A percentile compares a stretch with the other conserved stretches of the same genome.
Conservation (phyloP, 2,329 filamentous ascomycete species). For the Aspergillus clavatus region DNA sequence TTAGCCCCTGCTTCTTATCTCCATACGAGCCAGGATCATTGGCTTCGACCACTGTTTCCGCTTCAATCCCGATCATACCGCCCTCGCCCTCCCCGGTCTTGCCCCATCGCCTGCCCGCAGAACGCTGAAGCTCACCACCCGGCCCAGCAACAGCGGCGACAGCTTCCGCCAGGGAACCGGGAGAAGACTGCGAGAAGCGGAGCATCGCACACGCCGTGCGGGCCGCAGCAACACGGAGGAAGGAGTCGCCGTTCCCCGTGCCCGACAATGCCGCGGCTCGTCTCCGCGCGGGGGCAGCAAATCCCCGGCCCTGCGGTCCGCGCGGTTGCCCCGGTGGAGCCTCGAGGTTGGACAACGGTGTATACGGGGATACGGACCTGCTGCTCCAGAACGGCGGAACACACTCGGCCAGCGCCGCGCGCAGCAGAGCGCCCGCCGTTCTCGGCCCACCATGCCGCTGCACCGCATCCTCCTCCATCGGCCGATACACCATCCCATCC, state of each 20-base stretch:
- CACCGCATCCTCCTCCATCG: neutral
- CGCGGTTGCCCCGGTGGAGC: neutral
- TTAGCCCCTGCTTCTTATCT: constrained; percentile 33
- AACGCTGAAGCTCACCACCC: constrained; percentile 67
- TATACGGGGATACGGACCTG: neutral
- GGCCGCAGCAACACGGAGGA: constrained; percentile 66
- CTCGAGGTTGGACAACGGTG: neutral
- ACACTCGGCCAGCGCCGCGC: neutral
- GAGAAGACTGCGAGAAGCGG: constrained; percentile 49
- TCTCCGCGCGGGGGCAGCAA: constrained; percentile 10
- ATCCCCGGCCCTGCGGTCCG: no score
- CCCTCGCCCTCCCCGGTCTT: constrained; percentile 74
- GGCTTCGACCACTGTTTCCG: constrained; percentile 53
- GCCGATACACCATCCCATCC: neutral
- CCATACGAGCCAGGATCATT: constrained; percentile 45
- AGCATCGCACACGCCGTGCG: constrained; percentile 70
- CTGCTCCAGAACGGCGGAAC: neutral
- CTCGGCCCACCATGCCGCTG: neutral
- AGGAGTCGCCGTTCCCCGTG: constrained; percentile 85
- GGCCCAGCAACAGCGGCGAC: constrained; percentile 64
- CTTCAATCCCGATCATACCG: constrained; percentile 70
- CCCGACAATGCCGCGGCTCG: constrained; percentile 61
- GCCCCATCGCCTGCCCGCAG: constrained; percentile 68
- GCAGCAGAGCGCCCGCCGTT: neutral
- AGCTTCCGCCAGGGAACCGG: constrained; percentile 50